Evolutionary conservation across 352 stramenopile species (phyloP), one percentile per base, ranked within the genome.

Genomic region (Phytophthora colocasiae): DNA sequence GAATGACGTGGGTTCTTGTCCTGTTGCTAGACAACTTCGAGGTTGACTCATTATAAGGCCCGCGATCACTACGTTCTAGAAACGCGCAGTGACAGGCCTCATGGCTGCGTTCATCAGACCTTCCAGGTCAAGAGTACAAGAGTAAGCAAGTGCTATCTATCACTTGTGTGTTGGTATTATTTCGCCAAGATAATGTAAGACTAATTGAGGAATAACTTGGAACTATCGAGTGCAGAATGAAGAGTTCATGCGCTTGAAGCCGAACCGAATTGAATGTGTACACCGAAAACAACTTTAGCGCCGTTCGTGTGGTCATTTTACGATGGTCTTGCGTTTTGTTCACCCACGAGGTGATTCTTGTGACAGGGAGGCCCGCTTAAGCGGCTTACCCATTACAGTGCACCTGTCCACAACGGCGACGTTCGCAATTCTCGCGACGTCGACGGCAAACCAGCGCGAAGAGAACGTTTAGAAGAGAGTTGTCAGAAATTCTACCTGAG

Each of bases 41-140:
- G 12, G 22, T 55, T 22, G 22, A 14, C 22, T 17, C 24, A 60
- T 32, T 19, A 44, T 31, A 60, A 48, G 44, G 22, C 24, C 45
- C 24, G 40, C 26, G 46, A 53, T 59, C 47, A 66, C 48, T 41
- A 17, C 31, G 32, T 62, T 55, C 50, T 12, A 47, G 31, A 55
- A 48, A 62, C 34, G 40, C 31, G 31, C 14, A 66, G 39, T 60
- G 58, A 66, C 58, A 14, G 59, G 31, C 41, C 39, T 51, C 27
- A 31, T 31, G 27, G 27, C 27, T 31, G 27, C 27, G 27, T 31
- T 31, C 27, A 31, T 31, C 27, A 31, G 27, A 31, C 31, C 31
- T 34, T 34, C 31, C 31, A 11, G 31, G 2, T 34, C 31, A 7
- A 31, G 27, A 31, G 27, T 31, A 31, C 31, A 7, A 31, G 27